phyloP scores from a whole-genome alignment of 306 rosid species.

The Dalbergia oliveri region DNA sequence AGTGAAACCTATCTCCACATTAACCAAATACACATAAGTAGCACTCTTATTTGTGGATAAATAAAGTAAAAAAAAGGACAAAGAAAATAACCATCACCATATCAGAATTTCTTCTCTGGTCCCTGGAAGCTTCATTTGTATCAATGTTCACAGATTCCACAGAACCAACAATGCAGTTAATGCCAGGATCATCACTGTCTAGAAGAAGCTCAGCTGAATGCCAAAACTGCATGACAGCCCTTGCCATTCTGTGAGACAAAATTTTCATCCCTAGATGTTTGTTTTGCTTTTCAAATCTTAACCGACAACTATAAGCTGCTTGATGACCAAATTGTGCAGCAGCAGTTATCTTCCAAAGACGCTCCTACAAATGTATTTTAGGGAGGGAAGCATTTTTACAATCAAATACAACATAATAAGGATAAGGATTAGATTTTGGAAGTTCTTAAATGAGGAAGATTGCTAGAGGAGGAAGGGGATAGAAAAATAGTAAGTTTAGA shows the following conservation, averaged over 20 bases:
- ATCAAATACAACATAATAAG: too few relatives aligned
- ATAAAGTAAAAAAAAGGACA: not conserved
- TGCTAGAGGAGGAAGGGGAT: too few relatives aligned
- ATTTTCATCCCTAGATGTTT: conserved; percentile 62
- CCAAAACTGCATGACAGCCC: conserved; percentile 96
- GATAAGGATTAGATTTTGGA: too few relatives aligned
- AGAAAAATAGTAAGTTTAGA: too few relatives aligned
- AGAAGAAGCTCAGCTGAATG: conserved; percentile 76
- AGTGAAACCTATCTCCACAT: too few relatives aligned
- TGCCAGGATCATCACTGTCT: conserved; percentile 46
- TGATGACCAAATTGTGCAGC: conserved; percentile 81
- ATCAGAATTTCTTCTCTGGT: conserved; percentile 53
- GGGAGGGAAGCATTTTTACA: not conserved
- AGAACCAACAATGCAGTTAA: conserved; percentile 43
- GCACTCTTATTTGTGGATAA: too few relatives aligned
- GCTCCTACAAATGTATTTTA: conserved; percentile 69
- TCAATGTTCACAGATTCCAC: conserved; percentile 51
- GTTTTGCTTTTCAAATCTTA: conserved; percentile 70
- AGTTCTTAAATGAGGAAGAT: too few relatives aligned
- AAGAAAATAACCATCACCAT: conserved; percentile 54
- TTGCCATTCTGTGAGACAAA: conserved; percentile 82
- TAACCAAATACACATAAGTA: too few relatives aligned
- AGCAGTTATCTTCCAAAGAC: conserved; percentile 92
- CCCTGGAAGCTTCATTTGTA: conserved; percentile 51
- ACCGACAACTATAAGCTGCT: conserved; percentile 70